These are phyloP conservation scores for Comarum palustre DNA, from an alignment of 306 rosid genomes.

Conservation along the genomic window DNA sequence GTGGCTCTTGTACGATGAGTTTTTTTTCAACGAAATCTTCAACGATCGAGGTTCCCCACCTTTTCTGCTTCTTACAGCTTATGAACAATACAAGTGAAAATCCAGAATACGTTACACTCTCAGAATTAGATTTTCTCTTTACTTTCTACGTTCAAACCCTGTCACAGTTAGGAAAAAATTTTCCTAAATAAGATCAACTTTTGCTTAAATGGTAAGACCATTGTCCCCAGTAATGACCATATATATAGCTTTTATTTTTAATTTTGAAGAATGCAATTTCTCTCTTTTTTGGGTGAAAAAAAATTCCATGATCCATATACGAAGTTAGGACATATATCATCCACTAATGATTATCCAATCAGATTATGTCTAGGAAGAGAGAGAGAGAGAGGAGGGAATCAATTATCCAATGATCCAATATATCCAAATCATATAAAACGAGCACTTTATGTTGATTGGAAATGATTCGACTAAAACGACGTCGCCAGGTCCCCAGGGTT, in stretches of 20 bases:
- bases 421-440: constrained; percentile 22
- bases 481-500: constrained; percentile 26
- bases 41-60: background rate
- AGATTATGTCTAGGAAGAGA: background rate
- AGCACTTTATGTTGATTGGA: constrained; percentile 21
- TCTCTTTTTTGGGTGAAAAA: too few species aligned
- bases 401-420: background rate
- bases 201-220: background rate
- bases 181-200: background rate
- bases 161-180: background rate
- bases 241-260: too few species aligned
- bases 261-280: too few species aligned
- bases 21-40: background rate
- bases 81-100: background rate
- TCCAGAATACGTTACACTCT: background rate
- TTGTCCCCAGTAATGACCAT: too few species aligned
- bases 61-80: background rate
- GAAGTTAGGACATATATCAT: background rate
- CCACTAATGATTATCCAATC: background rate
- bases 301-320: too few species aligned
- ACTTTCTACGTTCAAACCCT: background rate
- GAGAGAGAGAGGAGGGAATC: constrained; percentile 7
- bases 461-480: constrained; percentile 14
- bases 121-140: background rate
- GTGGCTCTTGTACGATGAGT: too few species aligned